Base-by-base conservation (phyloP, 164 flowering plant species). In the Vitis riparia region DNA sequence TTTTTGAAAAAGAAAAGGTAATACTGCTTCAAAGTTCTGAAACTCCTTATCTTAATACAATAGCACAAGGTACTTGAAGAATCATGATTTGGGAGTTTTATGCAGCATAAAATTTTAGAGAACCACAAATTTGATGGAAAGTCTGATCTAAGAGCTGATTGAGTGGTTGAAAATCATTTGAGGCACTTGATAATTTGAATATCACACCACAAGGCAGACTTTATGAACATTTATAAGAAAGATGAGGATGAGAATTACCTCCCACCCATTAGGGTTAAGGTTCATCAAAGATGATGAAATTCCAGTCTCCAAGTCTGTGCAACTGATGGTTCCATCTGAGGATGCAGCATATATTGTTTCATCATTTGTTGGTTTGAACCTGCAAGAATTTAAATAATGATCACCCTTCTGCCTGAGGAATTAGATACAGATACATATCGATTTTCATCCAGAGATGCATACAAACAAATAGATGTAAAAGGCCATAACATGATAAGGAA, bases 211-310 rank as follows among this genome's bases (percentile, higher is more conserved):
- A 10, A 53, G 11, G 3, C 50, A 52, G 17, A 37, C 27, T 37
- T 37, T 37, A 37, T 37, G 59, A 15, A 10, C 17, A 7, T 17
- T 8, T 15, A 11, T 47, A 59, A 23, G 2, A 50, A 49, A n/a
- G 9, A 29, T n/a, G 29, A 32, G 58, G 11, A n/a, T 23, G 10
- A 64, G 14, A 19, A 68, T 74, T 71, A 94, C 97, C 90, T 90
- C 90, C 97, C 97, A 94, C 16, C 97, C 99, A 81, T 81, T 67
- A 73, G 99, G 97, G 77, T 94, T 94, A 44, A 94, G 84, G 79
- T 91, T 84, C 87, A 90, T 85, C 80, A 91, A 68, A 53, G 86
- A 76, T 65, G 62, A 69, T 60, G 99, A 83, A 51, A 89, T 74
- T 71, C 97, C 97, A 77, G 97, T 88, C 77, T 92, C 99, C 77